phyloP scores from a whole-genome alignment of 2,329 filamentous ascomycete genomes.

The Passalora sequoiae region DNA sequence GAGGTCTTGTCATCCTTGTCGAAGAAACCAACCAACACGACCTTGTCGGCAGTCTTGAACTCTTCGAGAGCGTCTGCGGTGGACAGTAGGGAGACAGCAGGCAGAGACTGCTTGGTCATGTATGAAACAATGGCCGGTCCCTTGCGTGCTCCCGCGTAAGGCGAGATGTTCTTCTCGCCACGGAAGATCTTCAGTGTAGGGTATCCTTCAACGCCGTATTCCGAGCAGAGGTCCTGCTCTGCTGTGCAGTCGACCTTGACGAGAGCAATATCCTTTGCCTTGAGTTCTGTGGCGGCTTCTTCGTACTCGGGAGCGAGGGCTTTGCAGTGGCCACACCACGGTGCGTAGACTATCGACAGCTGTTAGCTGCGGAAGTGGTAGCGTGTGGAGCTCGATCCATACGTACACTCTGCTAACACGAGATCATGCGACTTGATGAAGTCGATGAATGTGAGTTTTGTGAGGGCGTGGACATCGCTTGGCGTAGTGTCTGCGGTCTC shows the following conservation, averaged over 20 bases:
- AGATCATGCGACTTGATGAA: constrained; percentile 83
- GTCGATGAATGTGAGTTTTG: constrained; percentile 76
- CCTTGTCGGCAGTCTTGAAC: constrained; percentile 97
- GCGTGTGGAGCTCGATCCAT: constrained; percentile 1
- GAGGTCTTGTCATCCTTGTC: constrained; percentile 73
- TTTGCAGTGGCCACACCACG: constrained; percentile 98
- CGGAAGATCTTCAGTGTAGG: constrained; percentile 99
- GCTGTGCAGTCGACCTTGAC: constrained; percentile 94
- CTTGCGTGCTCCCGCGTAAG: constrained; percentile 88
- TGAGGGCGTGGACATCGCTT: constrained; percentile 81
- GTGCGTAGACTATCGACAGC: constrained; percentile 68
- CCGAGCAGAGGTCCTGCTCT: constrained; percentile 84
- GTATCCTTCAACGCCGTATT: constrained; percentile 91
- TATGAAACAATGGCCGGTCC: constrained; percentile 71
- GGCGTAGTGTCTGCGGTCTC: constrained; percentile 58
- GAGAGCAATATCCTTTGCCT: constrained; percentile 81
- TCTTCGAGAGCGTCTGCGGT: constrained; percentile 74
- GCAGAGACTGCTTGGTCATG: constrained; percentile 97
- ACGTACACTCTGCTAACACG: constrained; percentile 88
- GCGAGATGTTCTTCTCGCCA: constrained; percentile 70
- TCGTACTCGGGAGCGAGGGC: constrained; percentile 91
- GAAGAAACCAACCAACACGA: constrained; percentile 88
- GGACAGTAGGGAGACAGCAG: constrained; percentile 77
- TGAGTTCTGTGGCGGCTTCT: constrained; percentile 74
- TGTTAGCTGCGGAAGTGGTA: constrained; percentile 2